A percentile compares a stretch with the other conserved stretches of the same genome.
Conservation (phyloP, 2,329 filamentous ascomycete genomes). For the Claviceps paspali region DNA sequence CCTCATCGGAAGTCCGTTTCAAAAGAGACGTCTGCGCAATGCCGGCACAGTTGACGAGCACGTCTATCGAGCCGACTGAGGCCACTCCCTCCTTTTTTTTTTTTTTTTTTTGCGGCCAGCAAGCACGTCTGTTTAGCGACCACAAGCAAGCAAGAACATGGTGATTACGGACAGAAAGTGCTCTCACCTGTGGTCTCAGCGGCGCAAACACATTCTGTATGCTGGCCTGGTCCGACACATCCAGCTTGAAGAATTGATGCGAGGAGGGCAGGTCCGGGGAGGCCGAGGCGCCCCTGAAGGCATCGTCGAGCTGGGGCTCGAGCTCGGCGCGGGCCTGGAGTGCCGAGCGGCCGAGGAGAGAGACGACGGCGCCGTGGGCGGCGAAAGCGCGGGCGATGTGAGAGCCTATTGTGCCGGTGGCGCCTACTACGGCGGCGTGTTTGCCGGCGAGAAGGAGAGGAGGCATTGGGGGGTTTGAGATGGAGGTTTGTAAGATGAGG, state of each 20-base stretch:
- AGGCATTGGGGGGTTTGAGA: not conserved
- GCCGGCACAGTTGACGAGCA: slow-evolving; percentile 72
- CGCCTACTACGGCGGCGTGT: slow-evolving; percentile 51
- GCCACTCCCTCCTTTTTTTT: not conserved
- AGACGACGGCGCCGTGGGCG: slow-evolving; percentile 39
- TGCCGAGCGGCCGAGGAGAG: slow-evolving; percentile 44
- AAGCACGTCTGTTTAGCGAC: not conserved
- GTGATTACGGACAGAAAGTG: no score
- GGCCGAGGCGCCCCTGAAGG: slow-evolving; percentile 9
- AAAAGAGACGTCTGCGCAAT: slow-evolving; percentile 51
- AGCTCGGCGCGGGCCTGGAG: slow-evolving; percentile 27
- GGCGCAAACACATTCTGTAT: slow-evolving; percentile 17
- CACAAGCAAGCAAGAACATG: no score
- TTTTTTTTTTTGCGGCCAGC: no score
- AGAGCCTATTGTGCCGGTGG: slow-evolving; percentile 53
- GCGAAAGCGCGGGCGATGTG: slow-evolving; percentile 55
- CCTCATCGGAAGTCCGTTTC: slow-evolving; percentile 31
- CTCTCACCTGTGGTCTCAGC: not conserved
- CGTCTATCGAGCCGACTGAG: slow-evolving; percentile 24
- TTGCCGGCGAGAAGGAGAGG: slow-evolving; percentile 26
- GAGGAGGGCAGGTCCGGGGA: slow-evolving; percentile 8
- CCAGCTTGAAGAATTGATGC: slow-evolving; percentile 21
- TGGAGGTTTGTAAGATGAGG: no score
- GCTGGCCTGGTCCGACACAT: slow-evolving; percentile 14
- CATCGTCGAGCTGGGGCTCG: slow-evolving; percentile 15